Base-by-base conservation (phyloP, 129 eudicot species). In the Artemisia annua region DNA sequence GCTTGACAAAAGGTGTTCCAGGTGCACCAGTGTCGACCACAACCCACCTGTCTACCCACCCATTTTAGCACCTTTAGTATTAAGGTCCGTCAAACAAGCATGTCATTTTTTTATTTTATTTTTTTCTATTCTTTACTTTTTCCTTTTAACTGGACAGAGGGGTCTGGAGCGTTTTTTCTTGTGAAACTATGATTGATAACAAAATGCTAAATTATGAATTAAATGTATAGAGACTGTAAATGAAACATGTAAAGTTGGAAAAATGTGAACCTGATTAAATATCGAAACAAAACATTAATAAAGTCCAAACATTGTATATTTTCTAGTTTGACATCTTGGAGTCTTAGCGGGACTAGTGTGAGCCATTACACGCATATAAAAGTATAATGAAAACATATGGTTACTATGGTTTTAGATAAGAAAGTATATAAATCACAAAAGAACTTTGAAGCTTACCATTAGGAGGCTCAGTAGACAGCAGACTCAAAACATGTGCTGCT, bases 401-500 rank as follows among this genome's bases (percentile, higher is more conserved):
- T 26, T 57, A 11, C 0, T 11, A 58, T 19, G 32, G 11, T 59
- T 13, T 28, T 59, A 59, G 30, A 0, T 59, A 59, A 15, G 19
- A 35, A 53, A 55, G 18, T 17, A 17, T 32, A 19, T 30, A 53
- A 17, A 55, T 4, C 48, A 11, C 26, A 63, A 53, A 50, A 53
- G 19, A 12, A 28, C 10, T 24, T 62, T 70, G 17, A 57, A 68
- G 78, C 91, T 83, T 82, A 90, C 97, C 73, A 53, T 82, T 79
- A 58, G 90, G 76, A 57, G 97, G 94, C 70, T 87, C 97, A 4
- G 82, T 83, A 58, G 97, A 85, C 77, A 90, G 78, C 63, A 90
- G 76, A 74, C 97, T 85, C 55, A 88, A 82, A 76, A 90, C 91
- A 85, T 90, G 88, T 68, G 87, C 77, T 71, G 97, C 97, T 53